These are phyloP conservation scores for Cytospora schulzeri DNA, from an alignment of 2,329 filamentous ascomycete genomes.

Conservation along the genomic window DNA sequence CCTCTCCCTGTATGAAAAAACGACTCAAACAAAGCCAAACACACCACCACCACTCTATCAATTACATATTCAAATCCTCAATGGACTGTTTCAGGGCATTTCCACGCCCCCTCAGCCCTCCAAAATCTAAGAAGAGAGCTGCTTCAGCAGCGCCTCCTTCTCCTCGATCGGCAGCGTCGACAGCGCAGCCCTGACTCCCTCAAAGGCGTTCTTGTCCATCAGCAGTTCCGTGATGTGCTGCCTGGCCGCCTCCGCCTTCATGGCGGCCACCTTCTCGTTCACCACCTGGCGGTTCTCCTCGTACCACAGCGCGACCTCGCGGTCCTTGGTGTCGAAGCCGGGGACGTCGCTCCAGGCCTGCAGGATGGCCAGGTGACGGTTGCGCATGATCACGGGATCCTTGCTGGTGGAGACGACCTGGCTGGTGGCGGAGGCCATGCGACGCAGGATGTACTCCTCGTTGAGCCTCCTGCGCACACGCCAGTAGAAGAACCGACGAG, in stretches of 20 bases:
- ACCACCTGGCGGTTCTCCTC: slow-evolving; percentile 89
- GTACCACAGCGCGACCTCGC: slow-evolving; percentile 89
- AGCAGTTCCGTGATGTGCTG: slow-evolving; percentile 32
- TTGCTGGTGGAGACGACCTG: slow-evolving; percentile 42
- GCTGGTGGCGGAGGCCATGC: slow-evolving; percentile 61
- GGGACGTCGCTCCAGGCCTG: slow-evolving; percentile 80
- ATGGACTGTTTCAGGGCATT: too few species aligned
- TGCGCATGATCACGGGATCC: slow-evolving; percentile 56
- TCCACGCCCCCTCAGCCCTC: too few species aligned
- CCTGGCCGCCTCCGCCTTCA: slow-evolving; percentile 68
- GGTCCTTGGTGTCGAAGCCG: slow-evolving; percentile 78
- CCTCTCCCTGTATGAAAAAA: background rate
- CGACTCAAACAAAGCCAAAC: background rate
- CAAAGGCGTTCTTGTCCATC: slow-evolving; percentile 66
- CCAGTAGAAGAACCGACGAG: slow-evolving; percentile 99
- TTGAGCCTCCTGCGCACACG: slow-evolving; percentile 93
- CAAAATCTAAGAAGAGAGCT: slow-evolving; percentile 22
- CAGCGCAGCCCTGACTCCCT: slow-evolving; percentile 69
- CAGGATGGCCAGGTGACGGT: slow-evolving; percentile 72
- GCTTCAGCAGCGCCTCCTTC: slow-evolving; percentile 62
- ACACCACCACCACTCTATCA: background rate
- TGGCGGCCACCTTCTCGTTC: slow-evolving; percentile 77
- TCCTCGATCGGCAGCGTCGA: slow-evolving; percentile 69
- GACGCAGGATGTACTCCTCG: slow-evolving; percentile 95
- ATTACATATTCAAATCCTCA: too few species aligned